Conservation (phyloP, 1,284 basidiomycete genomes). For the Pholiota adiposa region DNA sequence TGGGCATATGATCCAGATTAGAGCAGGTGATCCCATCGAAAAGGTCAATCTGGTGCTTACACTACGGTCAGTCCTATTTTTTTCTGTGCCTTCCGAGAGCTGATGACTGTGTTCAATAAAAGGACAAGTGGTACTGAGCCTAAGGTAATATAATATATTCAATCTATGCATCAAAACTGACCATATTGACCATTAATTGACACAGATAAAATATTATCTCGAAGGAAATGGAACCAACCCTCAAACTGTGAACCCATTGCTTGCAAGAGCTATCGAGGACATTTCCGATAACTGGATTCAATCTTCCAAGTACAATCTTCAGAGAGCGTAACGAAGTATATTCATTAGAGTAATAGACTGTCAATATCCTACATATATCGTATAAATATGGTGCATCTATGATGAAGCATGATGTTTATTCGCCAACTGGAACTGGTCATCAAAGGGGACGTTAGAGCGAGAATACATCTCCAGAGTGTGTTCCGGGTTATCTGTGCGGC, state of each 20-base stretch:
- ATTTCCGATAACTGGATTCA: conserved; percentile 73
- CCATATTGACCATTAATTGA: not conserved
- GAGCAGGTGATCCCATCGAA: conserved; percentile 48
- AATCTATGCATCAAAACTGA: not conserved
- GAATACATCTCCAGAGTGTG: conserved; percentile 24
- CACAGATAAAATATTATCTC: conserved; percentile 87
- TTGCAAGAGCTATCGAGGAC: conserved; percentile 59
- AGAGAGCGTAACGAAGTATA: conserved; percentile 37
- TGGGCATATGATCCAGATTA: conserved; percentile 85
- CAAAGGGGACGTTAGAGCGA: conserved; percentile 25
- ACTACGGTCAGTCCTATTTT: conserved; percentile 50
- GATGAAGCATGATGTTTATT: not conserved
- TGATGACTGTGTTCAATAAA: conserved; percentile 1
- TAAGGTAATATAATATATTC: conserved; percentile 53
- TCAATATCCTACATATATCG: not conserved
- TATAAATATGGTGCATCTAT: not conserved
- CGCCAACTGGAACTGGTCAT: conserved; percentile 25
- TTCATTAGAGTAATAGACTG: not conserved
- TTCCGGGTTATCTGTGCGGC: conserved; percentile 16
- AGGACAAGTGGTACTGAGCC: conserved; percentile 90
- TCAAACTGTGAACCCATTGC: conserved; percentile 44
- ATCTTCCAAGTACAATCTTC: conserved; percentile 58
- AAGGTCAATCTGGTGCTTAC: conserved; percentile 65
- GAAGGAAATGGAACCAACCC: conserved; percentile 69
- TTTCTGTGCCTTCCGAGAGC: not conserved